Percentiles rank a stretch among this genome's conserved stretches.
Evolutionary conservation across 1,284 basidiomycete species (phyloP).

Genomic region (Hymenochaete sp.): DNA sequence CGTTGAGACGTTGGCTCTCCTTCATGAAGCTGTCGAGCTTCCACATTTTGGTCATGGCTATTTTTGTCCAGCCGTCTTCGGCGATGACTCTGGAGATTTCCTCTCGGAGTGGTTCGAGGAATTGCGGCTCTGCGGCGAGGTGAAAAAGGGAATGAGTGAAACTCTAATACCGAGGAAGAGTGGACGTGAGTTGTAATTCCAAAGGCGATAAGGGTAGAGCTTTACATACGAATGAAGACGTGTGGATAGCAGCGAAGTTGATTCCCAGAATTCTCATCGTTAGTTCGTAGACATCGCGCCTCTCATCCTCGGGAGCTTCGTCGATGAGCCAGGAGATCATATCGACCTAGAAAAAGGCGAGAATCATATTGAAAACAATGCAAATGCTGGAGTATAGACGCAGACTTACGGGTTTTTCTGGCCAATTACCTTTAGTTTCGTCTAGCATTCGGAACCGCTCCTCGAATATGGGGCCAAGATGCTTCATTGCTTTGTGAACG

Average conservation of each 20-base stretch:
- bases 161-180: slow-evolving; percentile 19
- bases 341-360: slow-evolving; percentile 1
- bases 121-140: slow-evolving; percentile 30
- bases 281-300: slow-evolving; percentile 13
- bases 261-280: slow-evolving; percentile 22
- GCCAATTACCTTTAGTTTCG: slow-evolving; percentile 29
- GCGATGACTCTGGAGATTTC: slow-evolving; percentile 33
- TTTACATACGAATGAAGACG: slow-evolving; percentile 24
- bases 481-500: slow-evolving; percentile 21
- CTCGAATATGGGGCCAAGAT: slow-evolving; percentile 31
- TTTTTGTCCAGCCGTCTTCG: slow-evolving; percentile 38
- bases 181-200: neutral
- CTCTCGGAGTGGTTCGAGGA: slow-evolving; percentile 32
- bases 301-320: slow-evolving; percentile 14
- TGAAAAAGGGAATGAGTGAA: slow-evolving; percentile 31
- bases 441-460: slow-evolving; percentile 28
- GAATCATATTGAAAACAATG: neutral
- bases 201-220: neutral
- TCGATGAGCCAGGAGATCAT: slow-evolving; percentile 16
- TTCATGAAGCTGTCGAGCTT: slow-evolving; percentile 42
- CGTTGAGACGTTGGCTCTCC: slow-evolving; percentile 33
- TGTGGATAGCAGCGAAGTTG: slow-evolving; percentile 29
- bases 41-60: slow-evolving; percentile 32
- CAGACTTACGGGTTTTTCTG: slow-evolving; percentile 30
- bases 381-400: neutral